A percentile compares a stretch with the other conserved stretches of the same genome.
Conservation (phyloP, 2,329 filamentous ascomycete genomes). For the Apiospora saccharicola region DNA sequence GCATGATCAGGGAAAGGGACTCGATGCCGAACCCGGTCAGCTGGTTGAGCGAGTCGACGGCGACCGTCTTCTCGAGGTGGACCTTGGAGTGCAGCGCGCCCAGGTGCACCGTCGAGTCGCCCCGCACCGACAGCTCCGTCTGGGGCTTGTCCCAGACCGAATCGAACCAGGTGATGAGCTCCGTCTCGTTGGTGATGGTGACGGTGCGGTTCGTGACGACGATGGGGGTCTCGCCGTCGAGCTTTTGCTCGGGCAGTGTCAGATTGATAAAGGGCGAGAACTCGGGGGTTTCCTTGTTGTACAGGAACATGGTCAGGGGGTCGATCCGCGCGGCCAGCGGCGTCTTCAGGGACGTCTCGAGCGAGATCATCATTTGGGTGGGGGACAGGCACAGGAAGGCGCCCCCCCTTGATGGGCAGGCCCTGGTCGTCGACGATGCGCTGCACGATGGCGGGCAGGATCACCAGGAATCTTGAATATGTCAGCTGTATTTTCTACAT, state of each 20-base stretch:
- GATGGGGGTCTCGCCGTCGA: slow-evolving; percentile 48
- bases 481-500: neutral
- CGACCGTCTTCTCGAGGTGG: slow-evolving; percentile 50
- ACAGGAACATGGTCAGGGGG: slow-evolving; percentile 48
- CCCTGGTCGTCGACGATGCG: slow-evolving; percentile 50
- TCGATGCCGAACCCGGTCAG: slow-evolving; percentile 49
- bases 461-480: slow-evolving; percentile 50
- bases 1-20: slow-evolving; percentile 47
- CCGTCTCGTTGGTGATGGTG: slow-evolving; percentile 46
- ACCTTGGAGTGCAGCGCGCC: slow-evolving; percentile 48
- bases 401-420: slow-evolving; percentile 48
- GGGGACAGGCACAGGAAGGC: slow-evolving; percentile 44
- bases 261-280: slow-evolving; percentile 42
- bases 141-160: slow-evolving; percentile 47
- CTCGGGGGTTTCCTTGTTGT: slow-evolving; percentile 47
- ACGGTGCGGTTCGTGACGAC: slow-evolving; percentile 45
- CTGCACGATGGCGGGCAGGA: slow-evolving; percentile 55
- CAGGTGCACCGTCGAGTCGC: slow-evolving; percentile 47
- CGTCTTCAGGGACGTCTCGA: slow-evolving; percentile 47
- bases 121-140: slow-evolving; percentile 48
- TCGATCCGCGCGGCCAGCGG: slow-evolving; percentile 48
- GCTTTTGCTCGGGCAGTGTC: slow-evolving; percentile 42
- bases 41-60: slow-evolving; percentile 47
- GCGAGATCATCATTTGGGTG: slow-evolving; percentile 43
- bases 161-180: slow-evolving; percentile 50